These are phyloP conservation scores for Cryphonectria japonica DNA, from an alignment of 2,329 filamentous ascomycete genomes.

Conservation along the genomic window DNA sequence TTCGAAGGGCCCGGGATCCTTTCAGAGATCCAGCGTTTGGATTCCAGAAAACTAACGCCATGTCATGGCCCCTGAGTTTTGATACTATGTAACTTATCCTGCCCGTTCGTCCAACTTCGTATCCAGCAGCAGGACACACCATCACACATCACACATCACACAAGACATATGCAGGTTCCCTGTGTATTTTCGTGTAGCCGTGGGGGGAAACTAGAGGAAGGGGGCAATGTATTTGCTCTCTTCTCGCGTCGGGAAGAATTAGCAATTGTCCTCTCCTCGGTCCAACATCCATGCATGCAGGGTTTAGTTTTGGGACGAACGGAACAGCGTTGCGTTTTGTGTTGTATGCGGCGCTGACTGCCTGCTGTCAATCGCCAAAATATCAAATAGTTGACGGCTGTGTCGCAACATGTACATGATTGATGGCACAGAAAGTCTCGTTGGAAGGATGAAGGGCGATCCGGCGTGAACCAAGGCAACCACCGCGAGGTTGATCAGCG, in stretches of 20 bases:
- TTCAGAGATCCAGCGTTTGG: too few species aligned
- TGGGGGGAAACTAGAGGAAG: neutral
- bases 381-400: neutral
- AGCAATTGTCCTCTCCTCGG: neutral
- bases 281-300: neutral
- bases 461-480: neutral
- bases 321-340: neutral
- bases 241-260: neutral
- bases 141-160: conserved; percentile 2
- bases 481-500: neutral
- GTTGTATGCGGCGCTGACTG: neutral
- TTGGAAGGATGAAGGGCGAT: neutral
- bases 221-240: neutral
- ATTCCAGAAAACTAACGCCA: neutral
- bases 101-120: conserved; percentile 9
- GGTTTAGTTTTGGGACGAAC: neutral
- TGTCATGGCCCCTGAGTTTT: neutral
- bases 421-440: conserved; percentile 5
- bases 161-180: conserved; percentile 18
- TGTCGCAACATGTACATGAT: neutral
- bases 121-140: conserved; percentile 10
- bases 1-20: neutral
- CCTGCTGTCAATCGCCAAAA: neutral
- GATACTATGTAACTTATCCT: neutral
- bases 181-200: neutral